Evolutionary conservation across 2,329 filamentous ascomycete genomes (phyloP), one percentile per base, ranked within the genome.

Genomic region (Nothomitra cinnamomea): DNA sequence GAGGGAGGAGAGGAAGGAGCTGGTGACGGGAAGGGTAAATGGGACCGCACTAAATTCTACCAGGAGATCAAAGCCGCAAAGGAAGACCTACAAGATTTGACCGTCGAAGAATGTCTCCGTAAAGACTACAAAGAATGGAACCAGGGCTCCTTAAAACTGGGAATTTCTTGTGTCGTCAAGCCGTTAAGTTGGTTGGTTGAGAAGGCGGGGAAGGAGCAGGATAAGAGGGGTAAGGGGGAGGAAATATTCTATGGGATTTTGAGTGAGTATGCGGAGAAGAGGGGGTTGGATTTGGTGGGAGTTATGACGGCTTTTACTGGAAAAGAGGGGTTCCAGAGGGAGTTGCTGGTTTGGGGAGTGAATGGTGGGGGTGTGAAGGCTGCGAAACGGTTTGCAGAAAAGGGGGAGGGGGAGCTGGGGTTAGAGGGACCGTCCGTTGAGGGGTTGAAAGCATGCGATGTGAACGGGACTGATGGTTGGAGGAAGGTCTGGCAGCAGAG

Each of bases 61-160:
- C 64, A 73, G 3, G 69, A 77, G 54, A 73, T 89, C 24, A 70
- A 72, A 1, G 66, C 66, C 3, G 80, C 85, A 3, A 89, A 89
- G 65, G 75, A 79, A 57, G 77, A 87, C 58, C 73, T 92, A 52
- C 76, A 74, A 2, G 59, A 63, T 0, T 67, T 92, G 47, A 70
- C 67, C 38, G 66, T 87, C 58, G 69, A 74, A 21, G 85, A 89
- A 59, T 75, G 89, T 40, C 66, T 90, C 52, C 74, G 83, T 58
- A 90, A 90, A 65, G 86, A 94, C 67, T 94, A 89, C 68, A 94
- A 94, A 69, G 75, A 85, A 62, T 92, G 85, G 85, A 69, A 68
- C 10, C 77, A 79, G 54, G 41, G 22, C 3, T 5, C 28, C 28
- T 32, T 63, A 59, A 72, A 68, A 51, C 66, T 82, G 17, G 79